Base-by-base conservation (phyloP, 2,329 filamentous ascomycete genomes). In the Sporothrix euskadiensis region DNA sequence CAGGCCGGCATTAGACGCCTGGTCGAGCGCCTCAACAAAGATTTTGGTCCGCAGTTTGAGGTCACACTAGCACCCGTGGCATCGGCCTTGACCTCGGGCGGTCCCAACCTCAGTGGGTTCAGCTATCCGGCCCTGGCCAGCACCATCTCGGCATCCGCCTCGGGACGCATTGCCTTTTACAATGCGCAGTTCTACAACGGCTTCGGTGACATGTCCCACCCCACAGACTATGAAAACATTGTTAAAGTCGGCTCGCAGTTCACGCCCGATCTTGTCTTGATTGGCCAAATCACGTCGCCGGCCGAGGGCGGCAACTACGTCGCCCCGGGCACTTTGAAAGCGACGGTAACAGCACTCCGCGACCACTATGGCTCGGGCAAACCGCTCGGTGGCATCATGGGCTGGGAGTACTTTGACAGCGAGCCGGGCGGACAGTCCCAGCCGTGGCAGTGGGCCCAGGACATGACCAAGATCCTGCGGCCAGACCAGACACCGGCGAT, bases 401-500 rank as follows among this genome's bases (percentile, higher is more conserved):
- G 94, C 2, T 98, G 94, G 94, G 94, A 98, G 83, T 97, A 96
- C 80, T 97, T 95, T 83, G 97, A 97, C 83, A 89, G 91, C 72
- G 80, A 90, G 73, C 92, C 92, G 0, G 91, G 90, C 0, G 90
- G 88, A 32, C 80, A 79, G 1, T 83, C 84, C 14, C 83, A 85
- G 72, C 92, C 93, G 0, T 95, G 91, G 91, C 85, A 92, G 76
- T 97, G 94, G 94, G 92, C 92, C 0, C 86, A 85, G 65, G 85
- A 86, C 73, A 90, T 96, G 85, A 89, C 89, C 0, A 80, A 75
- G 57, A 79, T 83, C 73, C 76, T 84, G 76, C 79, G 84, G 57
- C 79, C 81, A 0, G 73, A 76, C 0, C 59, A 71, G 39, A 54
- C 73, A 4, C 74, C 77, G 14, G 26, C 35, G 22, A 72, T 81